Evolutionary conservation across 176 grass and related monocot species (phyloP), one percentile per base, ranked within the genome.

Genomic region (Avena atlantica): DNA sequence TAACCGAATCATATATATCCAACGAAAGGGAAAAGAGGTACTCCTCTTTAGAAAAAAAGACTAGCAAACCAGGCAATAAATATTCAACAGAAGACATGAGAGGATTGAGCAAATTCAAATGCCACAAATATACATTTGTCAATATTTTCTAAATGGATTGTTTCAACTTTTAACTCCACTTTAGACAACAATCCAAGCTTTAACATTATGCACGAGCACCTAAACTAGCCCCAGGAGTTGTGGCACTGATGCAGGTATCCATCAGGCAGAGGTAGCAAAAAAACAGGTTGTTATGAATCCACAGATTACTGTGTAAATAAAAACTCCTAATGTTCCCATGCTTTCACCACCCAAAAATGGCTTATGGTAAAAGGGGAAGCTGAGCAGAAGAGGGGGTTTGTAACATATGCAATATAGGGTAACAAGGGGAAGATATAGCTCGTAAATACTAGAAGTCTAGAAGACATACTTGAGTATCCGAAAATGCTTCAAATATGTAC

Each of bases 341-440:
- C 59, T 62, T 62, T 19, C 16, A 20, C 17, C 17, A 58, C 47
- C 20, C 44, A 49, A 85, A 17, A 77, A 16, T 23, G 11, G 13
- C 29, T 40, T 40, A 19, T 12, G 29, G 55, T 55, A 85, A 21
- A 56, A 8, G 20, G 20, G 81, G 17, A 50, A 64, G 42, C 37
- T 12, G 40, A 76, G 50, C 12, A 71, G 24, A 40, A 84, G 42
- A 64, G 0, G 7, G 9, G 47, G 19, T 76, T 85, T 66, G 47
- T 19, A 85, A 86, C 48, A 78, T 58, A 69, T 66, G 27, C 68
- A 69, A 8, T 51, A 58, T 57, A 58, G 8, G 61, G 48, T 78
- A 77, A 75, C 52, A 51, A 8, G 6, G 55, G 53, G 10, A 77
- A 66, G 42, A 74, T 50, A 76, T 20, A 15, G 55, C n/a, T 45